phyloP scores from a whole-genome alignment of 257 asterid species.

The Leptodermis oblonga region DNA sequence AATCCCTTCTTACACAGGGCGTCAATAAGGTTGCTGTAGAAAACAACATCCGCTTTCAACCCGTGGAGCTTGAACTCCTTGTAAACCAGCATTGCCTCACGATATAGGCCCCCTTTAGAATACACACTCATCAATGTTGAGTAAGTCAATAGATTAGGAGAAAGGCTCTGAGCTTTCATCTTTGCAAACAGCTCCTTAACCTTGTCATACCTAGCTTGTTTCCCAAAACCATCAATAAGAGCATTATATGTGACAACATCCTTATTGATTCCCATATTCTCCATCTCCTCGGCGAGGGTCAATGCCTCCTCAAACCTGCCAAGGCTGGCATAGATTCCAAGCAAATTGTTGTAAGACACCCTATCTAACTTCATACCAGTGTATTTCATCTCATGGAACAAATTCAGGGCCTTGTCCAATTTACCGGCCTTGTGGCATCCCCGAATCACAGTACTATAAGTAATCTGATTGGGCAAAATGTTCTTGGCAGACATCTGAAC shows the following conservation, averaged over 20 bases:
- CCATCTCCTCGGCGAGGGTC: constrained; percentile 83
- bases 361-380: constrained; percentile 76
- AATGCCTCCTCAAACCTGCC: constrained; percentile 86
- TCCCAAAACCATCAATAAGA: constrained; percentile 83
- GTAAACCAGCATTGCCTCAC: constrained; percentile 65
- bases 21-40: constrained; percentile 86
- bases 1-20: constrained; percentile 88
- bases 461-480: constrained; percentile 75
- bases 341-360: constrained; percentile 82
- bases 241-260: constrained; percentile 95
- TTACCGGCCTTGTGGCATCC: constrained; percentile 89
- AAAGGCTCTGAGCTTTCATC: constrained; percentile 61
- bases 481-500: constrained; percentile 61
- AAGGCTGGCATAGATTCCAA: constrained; percentile 76
- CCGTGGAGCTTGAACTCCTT: constrained; percentile 68
- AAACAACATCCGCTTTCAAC: constrained; percentile 90
- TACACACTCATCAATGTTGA: constrained; percentile 82
- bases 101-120: constrained; percentile 67
- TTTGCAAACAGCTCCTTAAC: constrained; percentile 69
- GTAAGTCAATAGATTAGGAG: constrained; percentile 76
- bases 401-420: constrained; percentile 59
- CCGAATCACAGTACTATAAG: constrained; percentile 82
- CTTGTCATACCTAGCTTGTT: constrained; percentile 70
- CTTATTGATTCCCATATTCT: constrained; percentile 73
- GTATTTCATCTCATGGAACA: constrained; percentile 83